These are phyloP conservation scores for Tulasnella sp. DNA, from an alignment of 768 basidiomycete genomes.

Conservation along the genomic window DNA sequence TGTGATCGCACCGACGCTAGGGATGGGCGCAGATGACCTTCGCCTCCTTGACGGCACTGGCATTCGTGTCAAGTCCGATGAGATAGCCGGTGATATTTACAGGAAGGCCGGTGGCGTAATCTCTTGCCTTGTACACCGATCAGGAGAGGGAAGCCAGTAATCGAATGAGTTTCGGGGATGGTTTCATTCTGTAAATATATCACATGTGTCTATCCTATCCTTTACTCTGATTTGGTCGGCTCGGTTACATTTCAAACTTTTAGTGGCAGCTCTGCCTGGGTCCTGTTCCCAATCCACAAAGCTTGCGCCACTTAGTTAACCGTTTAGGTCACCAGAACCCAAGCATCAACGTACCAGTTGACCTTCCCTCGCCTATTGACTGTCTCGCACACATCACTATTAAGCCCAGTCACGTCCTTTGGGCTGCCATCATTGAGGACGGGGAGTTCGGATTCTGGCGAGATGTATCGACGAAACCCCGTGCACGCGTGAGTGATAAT, in stretches of 20 bases:
- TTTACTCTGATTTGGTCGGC: background rate
- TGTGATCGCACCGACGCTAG: background rate
- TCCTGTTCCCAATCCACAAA: background rate
- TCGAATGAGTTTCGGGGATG: background rate
- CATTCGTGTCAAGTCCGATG: background rate
- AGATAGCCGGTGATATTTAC: background rate
- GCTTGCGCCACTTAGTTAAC: conserved; percentile 27
- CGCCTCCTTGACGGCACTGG: background rate
- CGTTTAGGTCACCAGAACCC: background rate
- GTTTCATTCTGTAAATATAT: background rate
- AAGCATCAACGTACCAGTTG: background rate
- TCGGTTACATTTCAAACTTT: background rate
- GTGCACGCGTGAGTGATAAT: conserved; percentile 33
- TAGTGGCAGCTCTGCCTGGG: conserved; percentile 27
- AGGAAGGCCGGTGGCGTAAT: background rate
- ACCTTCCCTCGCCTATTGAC: background rate
- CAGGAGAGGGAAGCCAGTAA: background rate
- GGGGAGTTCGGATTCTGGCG: background rate
- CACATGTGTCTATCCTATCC: background rate
- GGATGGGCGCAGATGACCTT: too few species aligned
- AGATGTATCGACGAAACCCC: background rate
- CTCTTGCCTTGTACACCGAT: background rate
- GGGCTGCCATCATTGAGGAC: background rate
- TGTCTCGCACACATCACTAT: background rate
- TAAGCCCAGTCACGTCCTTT: background rate